These are phyloP conservation scores for Phytophthora ohioensis DNA, from an alignment of 352 stramenopile species.

Conservation along the genomic window DNA sequence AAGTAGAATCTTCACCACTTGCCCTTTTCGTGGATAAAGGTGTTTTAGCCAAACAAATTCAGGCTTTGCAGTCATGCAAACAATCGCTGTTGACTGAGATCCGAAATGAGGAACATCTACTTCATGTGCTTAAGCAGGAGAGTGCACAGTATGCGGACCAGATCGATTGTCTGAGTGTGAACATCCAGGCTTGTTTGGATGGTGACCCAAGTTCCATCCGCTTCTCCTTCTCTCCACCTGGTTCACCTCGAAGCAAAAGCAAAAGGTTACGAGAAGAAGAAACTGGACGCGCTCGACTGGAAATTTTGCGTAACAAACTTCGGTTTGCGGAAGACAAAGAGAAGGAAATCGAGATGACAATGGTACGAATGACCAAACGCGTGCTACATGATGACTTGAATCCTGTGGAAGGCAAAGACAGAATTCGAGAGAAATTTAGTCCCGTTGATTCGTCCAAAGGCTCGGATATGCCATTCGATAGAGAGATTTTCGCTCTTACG, in stretches of 20 bases:
- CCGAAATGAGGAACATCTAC: constrained; percentile 66
- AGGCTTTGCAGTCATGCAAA: constrained; percentile 71
- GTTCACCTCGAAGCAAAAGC: constrained; percentile 34
- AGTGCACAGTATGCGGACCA: constrained; percentile 50
- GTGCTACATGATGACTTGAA: constrained; percentile 61
- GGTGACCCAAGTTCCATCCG: constrained; percentile 28
- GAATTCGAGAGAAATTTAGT: constrained; percentile 34
- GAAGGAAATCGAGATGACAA: constrained; percentile 73
- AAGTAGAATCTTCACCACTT: constrained; percentile 30
- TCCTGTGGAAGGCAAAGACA: constrained; percentile 19
- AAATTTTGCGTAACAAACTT: constrained; percentile 68
- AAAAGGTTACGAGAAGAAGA: constrained; percentile 54
- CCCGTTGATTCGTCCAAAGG: constrained; percentile 22
- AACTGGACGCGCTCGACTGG: constrained; percentile 54
- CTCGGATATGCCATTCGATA: constrained; percentile 60
- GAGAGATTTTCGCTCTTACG: constrained; percentile 81
- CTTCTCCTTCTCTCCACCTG: constrained; percentile 33
- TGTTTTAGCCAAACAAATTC: constrained; percentile 59
- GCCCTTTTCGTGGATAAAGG: constrained; percentile 49
- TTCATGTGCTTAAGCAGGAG: constrained; percentile 69
- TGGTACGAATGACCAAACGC: constrained; percentile 79
- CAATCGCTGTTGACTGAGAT: constrained; percentile 72
- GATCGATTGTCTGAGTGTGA: constrained; percentile 64
- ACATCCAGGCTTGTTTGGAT: constrained; percentile 56
- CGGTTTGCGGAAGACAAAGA: constrained; percentile 72